Evolutionary conservation across 179 eudicot genomes (phyloP), one percentile per base, ranked within the genome.

Genomic region (Silene coronaria): DNA sequence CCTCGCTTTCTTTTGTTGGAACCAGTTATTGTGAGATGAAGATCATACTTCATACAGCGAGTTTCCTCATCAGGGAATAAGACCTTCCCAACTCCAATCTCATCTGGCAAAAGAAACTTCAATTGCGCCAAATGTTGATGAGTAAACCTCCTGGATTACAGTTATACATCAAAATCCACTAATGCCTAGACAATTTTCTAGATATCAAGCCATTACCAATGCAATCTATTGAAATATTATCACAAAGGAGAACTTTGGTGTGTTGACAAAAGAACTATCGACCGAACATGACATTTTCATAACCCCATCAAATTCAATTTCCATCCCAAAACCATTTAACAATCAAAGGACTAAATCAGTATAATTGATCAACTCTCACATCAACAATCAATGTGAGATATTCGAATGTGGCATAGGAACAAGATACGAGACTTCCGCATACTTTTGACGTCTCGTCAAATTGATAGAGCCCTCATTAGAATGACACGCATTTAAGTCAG

Each of bases 81-180:
- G 32, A 86, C 78, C 79, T 83, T 92, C 80, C 80, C 84, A 12
- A 90, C 58, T 73, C 78, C 87, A 80, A 94, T 81, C 72, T 84
- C 93, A 70, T 89, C 97, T 19, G 95, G 95, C 71, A 95, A 79
- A 76, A 95, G 86, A 73, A 79, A 92, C 89, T 90, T 95, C 82
- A 95, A 63, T 74, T 95, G 96, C 58, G 95, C 95, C 84, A 95
- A 84, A 81, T 92, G 96, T 32, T 80, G 77, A 76, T 87, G 77
- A 21, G 89, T 77, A 83, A 95, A 95, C 85, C 95, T 89, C 96
- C 98, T 93, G 63, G 63, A 71, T 53, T 70, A 77, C 11, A 80
- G n/a, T 30, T 11, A 27, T 64, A 23, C 16, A 12, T 4, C 34
- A 63, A 6, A 63, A 27, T 34, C 34, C 67, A 63, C 67, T n/a